A percentile compares a stretch with the other conserved stretches of the same genome.
Evolutionary conservation across 129 eudicot species (phyloP).

Genomic region (Arctium minus): DNA sequence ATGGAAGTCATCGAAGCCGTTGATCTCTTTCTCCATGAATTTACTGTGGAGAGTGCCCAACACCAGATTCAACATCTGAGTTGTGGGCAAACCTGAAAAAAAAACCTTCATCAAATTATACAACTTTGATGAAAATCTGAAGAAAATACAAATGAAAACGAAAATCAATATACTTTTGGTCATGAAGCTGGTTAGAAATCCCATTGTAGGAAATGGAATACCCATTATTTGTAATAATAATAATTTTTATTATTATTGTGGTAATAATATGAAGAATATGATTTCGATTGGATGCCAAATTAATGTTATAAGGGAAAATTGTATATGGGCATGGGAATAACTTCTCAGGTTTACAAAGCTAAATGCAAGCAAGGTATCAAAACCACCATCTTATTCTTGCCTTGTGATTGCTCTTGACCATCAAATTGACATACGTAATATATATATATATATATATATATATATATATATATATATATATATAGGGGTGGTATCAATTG

Average conservation of each 20-base stretch:
- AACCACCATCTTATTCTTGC: neutral
- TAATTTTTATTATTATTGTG: neutral
- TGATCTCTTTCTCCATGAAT: slow-evolving; percentile 71
- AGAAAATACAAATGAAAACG: neutral
- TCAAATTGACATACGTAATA: neutral
- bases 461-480: neutral
- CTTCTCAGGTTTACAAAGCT: slow-evolving; percentile 25
- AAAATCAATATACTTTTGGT: slow-evolving; percentile 44
- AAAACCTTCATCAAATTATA: neutral
- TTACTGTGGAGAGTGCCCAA: slow-evolving; percentile 68
- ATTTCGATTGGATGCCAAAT: neutral
- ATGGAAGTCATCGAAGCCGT: slow-evolving; percentile 68
- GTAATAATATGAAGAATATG: slow-evolving; percentile 9
- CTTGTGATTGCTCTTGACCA: slow-evolving; percentile 7
- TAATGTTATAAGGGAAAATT: neutral
- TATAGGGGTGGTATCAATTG: no score
- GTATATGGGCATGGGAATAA: slow-evolving; percentile 35
- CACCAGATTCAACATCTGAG: slow-evolving; percentile 63
- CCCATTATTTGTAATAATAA: neutral
- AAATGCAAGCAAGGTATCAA: slow-evolving; percentile 59
- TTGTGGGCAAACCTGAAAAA: slow-evolving; percentile 60
- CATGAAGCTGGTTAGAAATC: slow-evolving; percentile 72
- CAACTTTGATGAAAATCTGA: neutral
- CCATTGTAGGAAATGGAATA: slow-evolving; percentile 40
- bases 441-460: neutral